These are phyloP conservation scores for sunflower (Helianthus annuus) DNA, from an alignment of 129 eudicot genomes.

Conservation along the genomic window HanXRQr2.0-SUNRISE NC_035449.2:4746545-4747044, in stretches of 20 bases:
- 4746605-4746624: no score
- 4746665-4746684: not conserved
- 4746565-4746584: not conserved
- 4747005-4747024: conserved; percentile 58
- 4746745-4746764: not conserved
- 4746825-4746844: no score
- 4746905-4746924: no score
- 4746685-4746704: not conserved
- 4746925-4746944: no score
- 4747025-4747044: conserved; percentile 60
- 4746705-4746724: not conserved
- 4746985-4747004: not conserved
- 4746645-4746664: no score
- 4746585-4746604: not conserved
- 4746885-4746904: no score
- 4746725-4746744: not conserved
- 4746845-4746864: no score
- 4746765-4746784: not conserved
- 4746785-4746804: not conserved
- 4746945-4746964: no score
- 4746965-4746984: no score
- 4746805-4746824: not conserved
- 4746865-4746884: no score
- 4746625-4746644: no score
- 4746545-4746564: no score